These are phyloP conservation scores for Nemania abortiva DNA, from an alignment of 2,329 filamentous ascomycete genomes.

Conservation along the genomic window DNA sequence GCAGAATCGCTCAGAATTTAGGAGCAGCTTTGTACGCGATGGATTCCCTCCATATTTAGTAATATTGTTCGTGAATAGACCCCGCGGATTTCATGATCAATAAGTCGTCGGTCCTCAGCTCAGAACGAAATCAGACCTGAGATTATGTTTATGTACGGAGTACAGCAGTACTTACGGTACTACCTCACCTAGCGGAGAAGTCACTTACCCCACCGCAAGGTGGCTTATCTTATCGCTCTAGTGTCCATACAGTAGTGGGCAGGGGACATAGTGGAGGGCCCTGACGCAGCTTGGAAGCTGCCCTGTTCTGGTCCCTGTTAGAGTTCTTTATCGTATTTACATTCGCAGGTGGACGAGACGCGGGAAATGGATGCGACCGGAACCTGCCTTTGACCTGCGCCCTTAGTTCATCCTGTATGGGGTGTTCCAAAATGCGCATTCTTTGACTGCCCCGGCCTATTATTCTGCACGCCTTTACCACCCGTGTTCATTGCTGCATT, in stretches of 20 bases:
- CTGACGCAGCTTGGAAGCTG: conserved; percentile 32
- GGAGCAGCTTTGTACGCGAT: conserved; percentile 16
- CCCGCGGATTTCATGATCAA: neutral
- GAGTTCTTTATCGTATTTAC: conserved; percentile 42
- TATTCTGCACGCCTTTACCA: conserved; percentile 38
- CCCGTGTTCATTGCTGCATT: conserved; percentile 29
- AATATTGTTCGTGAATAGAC: conserved; percentile 3
- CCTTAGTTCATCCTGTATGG: conserved; percentile 32
- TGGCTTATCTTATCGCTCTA: conserved; percentile 38
- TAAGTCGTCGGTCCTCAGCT: neutral
- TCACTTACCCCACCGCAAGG: conserved; percentile 22
- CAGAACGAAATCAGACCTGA: too few species aligned
- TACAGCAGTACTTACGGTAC: too few species aligned
- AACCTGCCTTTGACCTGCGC: conserved; percentile 43
- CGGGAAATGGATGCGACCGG: conserved; percentile 46
- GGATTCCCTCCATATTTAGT: neutral
- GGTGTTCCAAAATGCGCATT: conserved; percentile 45
- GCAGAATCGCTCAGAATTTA: neutral
- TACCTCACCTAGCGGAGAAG: neutral
- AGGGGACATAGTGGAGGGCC: conserved; percentile 7
- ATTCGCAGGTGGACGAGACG: conserved; percentile 34
- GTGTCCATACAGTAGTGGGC: neutral
- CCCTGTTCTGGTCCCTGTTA: conserved; percentile 42
- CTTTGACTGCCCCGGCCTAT: conserved; percentile 46
- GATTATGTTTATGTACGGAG: too few species aligned